These are phyloP conservation scores for Ophiostoma perfectum DNA, from an alignment of 2,329 filamentous ascomycete species.

Conservation along the genomic window DNA sequence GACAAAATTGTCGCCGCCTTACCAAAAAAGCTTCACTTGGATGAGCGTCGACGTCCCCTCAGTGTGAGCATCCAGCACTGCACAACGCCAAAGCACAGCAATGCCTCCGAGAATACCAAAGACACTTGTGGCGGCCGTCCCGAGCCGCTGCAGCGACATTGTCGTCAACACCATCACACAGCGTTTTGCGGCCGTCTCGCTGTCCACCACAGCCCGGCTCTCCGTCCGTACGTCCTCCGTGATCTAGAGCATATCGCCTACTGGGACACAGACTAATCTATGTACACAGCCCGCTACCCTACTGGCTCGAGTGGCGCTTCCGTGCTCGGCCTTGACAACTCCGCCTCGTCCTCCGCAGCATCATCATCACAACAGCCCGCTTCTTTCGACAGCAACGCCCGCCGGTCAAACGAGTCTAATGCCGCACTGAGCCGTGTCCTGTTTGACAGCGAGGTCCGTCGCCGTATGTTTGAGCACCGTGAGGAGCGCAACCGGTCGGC, in stretches of 20 bases:
- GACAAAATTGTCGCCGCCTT: slow-evolving; percentile 15
- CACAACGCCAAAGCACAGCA: slow-evolving; percentile 1
- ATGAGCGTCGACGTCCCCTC: background rate
- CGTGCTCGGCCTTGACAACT: slow-evolving; percentile 23
- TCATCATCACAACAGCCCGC: background rate
- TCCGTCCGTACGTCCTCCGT: slow-evolving; percentile 16
- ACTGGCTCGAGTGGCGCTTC: slow-evolving; percentile 24
- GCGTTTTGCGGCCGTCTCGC: slow-evolving; percentile 22
- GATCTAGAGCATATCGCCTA: background rate
- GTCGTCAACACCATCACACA: slow-evolving; percentile 15
- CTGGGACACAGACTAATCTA: background rate
- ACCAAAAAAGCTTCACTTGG: slow-evolving; percentile 14
- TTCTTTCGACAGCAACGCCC: background rate
- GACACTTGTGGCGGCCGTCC: slow-evolving; percentile 8
- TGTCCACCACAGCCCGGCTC: slow-evolving; percentile 23
- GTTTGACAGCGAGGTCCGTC: slow-evolving; percentile 24
- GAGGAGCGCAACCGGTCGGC: slow-evolving; percentile 30
- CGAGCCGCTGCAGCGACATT: slow-evolving; percentile 8
- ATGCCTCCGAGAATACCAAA: slow-evolving; percentile 27
- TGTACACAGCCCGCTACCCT: background rate
- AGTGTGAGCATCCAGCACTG: background rate
- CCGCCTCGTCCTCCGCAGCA: background rate
- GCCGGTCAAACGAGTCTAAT: slow-evolving; percentile 12
- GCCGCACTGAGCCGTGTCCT: slow-evolving; percentile 24
- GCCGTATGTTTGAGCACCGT: slow-evolving; percentile 19